A percentile compares a stretch with the other conserved stretches of the same genome.
These are phyloP conservation scores for Colletotrichum liriopes DNA, from an alignment of 2,329 filamentous ascomycete species.

Conservation along the genomic window DNA sequence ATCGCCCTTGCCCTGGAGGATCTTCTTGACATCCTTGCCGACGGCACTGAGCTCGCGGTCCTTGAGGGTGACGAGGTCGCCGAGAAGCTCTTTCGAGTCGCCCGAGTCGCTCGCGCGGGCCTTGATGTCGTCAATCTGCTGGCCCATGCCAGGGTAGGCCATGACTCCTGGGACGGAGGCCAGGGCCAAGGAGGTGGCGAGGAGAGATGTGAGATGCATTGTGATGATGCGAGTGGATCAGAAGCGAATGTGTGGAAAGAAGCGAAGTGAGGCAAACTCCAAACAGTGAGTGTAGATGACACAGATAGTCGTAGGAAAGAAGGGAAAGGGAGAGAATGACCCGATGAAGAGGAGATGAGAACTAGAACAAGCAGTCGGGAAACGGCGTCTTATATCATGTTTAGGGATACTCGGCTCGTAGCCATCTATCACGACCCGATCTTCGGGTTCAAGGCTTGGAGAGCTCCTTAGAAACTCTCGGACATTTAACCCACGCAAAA, in stretches of 20 bases:
- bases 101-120: conserved; percentile 28
- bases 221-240: background rate
- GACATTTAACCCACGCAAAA: conserved; percentile 11
- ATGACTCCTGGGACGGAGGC: conserved; percentile 37
- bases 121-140: conserved; percentile 43
- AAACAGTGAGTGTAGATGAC: conserved; percentile 25
- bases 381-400: conserved; percentile 32
- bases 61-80: conserved; percentile 43
- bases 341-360: conserved; percentile 5
- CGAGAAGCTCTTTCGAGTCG: conserved; percentile 44
- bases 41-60: conserved; percentile 41
- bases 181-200: conserved; percentile 40
- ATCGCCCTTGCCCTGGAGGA: conserved; percentile 43
- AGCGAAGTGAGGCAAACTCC: background rate
- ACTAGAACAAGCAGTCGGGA: background rate
- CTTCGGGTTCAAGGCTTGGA: background rate
- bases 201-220: conserved; percentile 42
- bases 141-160: conserved; percentile 43
- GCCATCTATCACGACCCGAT: background rate
- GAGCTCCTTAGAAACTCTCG: background rate
- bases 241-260: background rate
- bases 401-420: background rate
- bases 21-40: conserved; percentile 43
- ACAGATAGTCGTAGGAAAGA: conserved; percentile 2
- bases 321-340: conserved; percentile 19